Percentiles rank a stretch among this genome's conserved stretches.
Conservation (phyloP, 2,329 filamentous ascomycete genomes). For the Cladosporium velox region DNA sequence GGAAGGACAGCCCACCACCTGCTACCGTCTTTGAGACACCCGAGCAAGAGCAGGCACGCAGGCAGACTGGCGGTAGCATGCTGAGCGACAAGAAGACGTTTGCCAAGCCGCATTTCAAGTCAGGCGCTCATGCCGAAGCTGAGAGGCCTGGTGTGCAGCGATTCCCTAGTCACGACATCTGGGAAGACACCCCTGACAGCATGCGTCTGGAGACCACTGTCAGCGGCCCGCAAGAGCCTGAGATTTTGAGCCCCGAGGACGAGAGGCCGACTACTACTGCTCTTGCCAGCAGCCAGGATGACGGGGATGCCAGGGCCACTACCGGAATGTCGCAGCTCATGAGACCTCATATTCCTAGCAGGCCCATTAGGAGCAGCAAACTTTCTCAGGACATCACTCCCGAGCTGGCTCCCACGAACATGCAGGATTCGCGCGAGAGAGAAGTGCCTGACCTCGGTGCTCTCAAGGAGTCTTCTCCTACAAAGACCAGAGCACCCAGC, state of each 20-base stretch:
- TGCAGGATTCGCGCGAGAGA: conserved; percentile 25
- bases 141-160: conserved; percentile 62
- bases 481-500: conserved; percentile 54
- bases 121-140: conserved; percentile 54
- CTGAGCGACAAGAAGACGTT: conserved; percentile 55
- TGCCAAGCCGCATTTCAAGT: conserved; percentile 61
- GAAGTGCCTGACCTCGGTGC: conserved; percentile 27
- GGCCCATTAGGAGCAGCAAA: conserved; percentile 35
- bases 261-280: conserved; percentile 30
- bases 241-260: conserved; percentile 33
- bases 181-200: conserved; percentile 91
- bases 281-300: conserved; percentile 24
- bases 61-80: conserved; percentile 40
- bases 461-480: conserved; percentile 43
- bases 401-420: conserved; percentile 40
- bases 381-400: conserved; percentile 35
- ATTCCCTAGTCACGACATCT: conserved; percentile 90
- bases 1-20: conserved; percentile 24
- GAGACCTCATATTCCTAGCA: conserved; percentile 34
- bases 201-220: conserved; percentile 77
- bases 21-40: conserved; percentile 47
- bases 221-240: conserved; percentile 39
- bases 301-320: conserved; percentile 29
- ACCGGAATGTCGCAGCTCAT: conserved; percentile 32
- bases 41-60: conserved; percentile 53